Conservation (phyloP, 1,139 yeast species). For the Geotrichum phurueaensis region DNA sequence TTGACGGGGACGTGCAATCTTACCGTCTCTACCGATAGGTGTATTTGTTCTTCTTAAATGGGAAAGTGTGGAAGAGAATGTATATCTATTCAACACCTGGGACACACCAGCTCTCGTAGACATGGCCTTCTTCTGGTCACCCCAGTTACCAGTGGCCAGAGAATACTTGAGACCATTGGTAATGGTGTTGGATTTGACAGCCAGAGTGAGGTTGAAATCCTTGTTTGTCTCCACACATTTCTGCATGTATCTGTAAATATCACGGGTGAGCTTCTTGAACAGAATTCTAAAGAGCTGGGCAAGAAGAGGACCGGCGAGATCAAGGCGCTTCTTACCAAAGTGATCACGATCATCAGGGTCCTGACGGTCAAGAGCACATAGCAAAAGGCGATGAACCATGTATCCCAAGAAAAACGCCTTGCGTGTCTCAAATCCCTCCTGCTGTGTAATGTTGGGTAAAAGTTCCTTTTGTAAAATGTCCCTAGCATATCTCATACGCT, state of each 20-base stretch:
- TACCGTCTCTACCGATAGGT: slow-evolving; percentile 98
- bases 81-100: slow-evolving; percentile 94
- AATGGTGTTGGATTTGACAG: slow-evolving; percentile 93
- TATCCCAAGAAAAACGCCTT: slow-evolving; percentile 96
- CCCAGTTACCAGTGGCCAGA: slow-evolving; percentile 99
- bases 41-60: slow-evolving; percentile 98
- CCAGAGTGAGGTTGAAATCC: slow-evolving; percentile 91
- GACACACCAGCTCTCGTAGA: slow-evolving; percentile 98
- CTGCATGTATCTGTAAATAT: slow-evolving; percentile 96
- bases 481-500: slow-evolving; percentile 96
- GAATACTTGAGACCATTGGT: slow-evolving; percentile 97
- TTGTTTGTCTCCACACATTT: slow-evolving; percentile 97
- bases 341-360: slow-evolving; percentile 99
- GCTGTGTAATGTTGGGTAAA: slow-evolving; percentile 94
- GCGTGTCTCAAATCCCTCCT: slow-evolving; percentile 94
- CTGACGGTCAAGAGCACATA: slow-evolving; percentile 93
- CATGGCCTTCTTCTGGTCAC: slow-evolving; percentile 99
- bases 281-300: slow-evolving; percentile 92
- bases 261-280: slow-evolving; percentile 89
- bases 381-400: slow-evolving; percentile 89
- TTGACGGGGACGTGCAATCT: slow-evolving; percentile 96
- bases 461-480: slow-evolving; percentile 94
- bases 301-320: slow-evolving; percentile 94
- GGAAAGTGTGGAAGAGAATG: slow-evolving; percentile 93
- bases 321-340: slow-evolving; percentile 96